phyloP scores from a whole-genome alignment of 306 rosid species.

The Rosa lucieae region DNA sequence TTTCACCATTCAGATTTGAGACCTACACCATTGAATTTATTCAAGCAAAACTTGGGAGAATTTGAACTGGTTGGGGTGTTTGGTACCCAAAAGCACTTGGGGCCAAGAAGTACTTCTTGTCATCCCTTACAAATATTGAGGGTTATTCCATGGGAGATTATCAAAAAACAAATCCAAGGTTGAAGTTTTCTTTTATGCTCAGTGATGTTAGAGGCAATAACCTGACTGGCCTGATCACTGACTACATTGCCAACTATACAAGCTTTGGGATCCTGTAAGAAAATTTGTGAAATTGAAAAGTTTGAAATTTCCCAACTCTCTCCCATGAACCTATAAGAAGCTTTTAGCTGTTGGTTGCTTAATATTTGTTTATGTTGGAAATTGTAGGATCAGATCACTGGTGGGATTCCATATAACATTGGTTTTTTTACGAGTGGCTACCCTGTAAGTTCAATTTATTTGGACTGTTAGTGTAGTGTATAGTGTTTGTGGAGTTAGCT shows the following conservation, averaged over 20 bases:
- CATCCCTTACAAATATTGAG: neutral
- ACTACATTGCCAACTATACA: constrained; percentile 84
- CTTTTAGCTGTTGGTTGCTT: too few species aligned
- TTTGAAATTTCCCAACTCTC: neutral
- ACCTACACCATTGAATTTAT: neutral
- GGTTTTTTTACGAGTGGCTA: constrained; percentile 96
- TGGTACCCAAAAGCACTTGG: neutral
- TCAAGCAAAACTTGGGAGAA: neutral
- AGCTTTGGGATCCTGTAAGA: constrained; percentile 85
- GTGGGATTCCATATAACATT: constrained; percentile 83
- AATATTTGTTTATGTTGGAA: neutral
- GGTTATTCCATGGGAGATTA: neutral
- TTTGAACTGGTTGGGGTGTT: neutral
- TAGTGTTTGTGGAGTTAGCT: neutral
- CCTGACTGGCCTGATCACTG: constrained; percentile 75
- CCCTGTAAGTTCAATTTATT: constrained; percentile 54
- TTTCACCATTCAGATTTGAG: neutral
- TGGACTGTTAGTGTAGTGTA: neutral
- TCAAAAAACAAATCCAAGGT: neutral
- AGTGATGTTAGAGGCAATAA: constrained; percentile 89
- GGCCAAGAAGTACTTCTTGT: neutral
- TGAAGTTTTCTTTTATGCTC: neutral
- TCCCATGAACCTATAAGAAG: neutral
- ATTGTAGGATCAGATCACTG: constrained; percentile 65
- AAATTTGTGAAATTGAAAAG: neutral